Evolutionary conservation across 2,329 filamentous ascomycete genomes (phyloP).

Genomic region (Zymoseptoria brevis): DNA sequence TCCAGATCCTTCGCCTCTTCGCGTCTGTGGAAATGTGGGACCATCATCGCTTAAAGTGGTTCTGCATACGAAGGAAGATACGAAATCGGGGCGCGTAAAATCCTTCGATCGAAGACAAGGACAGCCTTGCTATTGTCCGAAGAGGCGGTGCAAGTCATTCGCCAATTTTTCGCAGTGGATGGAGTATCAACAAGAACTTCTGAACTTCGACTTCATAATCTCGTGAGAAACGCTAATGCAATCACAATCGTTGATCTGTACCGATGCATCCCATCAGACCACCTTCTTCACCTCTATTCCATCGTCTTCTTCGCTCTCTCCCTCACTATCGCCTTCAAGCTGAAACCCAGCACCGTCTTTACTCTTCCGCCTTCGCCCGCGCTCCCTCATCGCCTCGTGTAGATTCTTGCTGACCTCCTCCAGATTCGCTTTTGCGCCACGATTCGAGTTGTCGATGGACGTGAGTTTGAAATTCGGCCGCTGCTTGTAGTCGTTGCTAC

Average conservation of each 20-base stretch:
- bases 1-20: background rate
- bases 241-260: background rate
- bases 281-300: constrained; percentile 19
- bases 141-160: background rate
- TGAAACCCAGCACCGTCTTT: constrained; percentile 22
- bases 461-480: constrained; percentile 18
- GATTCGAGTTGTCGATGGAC: constrained; percentile 47
- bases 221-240: background rate
- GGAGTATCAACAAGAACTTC: background rate
- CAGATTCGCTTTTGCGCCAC: constrained; percentile 48
- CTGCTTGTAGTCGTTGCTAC: constrained; percentile 19
- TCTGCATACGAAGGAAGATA: background rate
- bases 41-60: background rate
- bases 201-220: background rate
- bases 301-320: constrained; percentile 13
- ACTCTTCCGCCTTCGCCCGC: constrained; percentile 53
- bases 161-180: background rate
- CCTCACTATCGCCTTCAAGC: constrained; percentile 13
- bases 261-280: constrained; percentile 4
- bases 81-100: background rate
- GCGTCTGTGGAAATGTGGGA: background rate
- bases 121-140: background rate
- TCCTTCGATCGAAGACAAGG: background rate
- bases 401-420: constrained; percentile 81
- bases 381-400: constrained; percentile 71